Evolutionary conservation across 192 early-diverging fungal species (phyloP).

Genomic region (Backusella westeae): DNA sequence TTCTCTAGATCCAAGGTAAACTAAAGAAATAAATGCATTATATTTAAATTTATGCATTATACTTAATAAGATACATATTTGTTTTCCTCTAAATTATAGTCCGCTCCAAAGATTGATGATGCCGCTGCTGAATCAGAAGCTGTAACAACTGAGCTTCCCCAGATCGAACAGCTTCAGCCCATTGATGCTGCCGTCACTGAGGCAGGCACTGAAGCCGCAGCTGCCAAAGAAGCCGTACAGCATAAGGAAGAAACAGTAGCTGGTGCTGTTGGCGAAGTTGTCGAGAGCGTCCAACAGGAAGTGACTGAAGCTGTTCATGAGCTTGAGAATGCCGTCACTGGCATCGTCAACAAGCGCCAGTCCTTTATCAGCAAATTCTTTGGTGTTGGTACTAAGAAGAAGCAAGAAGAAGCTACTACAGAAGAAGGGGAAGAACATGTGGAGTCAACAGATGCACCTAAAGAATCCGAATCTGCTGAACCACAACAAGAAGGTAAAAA

Average conservation of each 20-base stretch:
- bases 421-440: not conserved
- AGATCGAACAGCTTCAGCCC: slow-evolving; percentile 13
- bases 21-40: not conserved
- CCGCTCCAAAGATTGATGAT: slow-evolving; percentile 7
- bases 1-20: slow-evolving; percentile 17
- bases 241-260: not conserved
- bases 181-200: slow-evolving; percentile 8
- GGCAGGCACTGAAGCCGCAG: not conserved
- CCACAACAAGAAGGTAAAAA: not conserved
- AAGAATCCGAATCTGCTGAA: not conserved
- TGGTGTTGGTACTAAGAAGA: slow-evolving; percentile 4
- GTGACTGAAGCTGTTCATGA: slow-evolving; percentile 19
- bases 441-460: not conserved
- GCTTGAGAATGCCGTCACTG: slow-evolving; percentile 4
- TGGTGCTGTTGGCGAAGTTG: not conserved
- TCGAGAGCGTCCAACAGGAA: slow-evolving; percentile 7
- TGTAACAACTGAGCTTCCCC: slow-evolving; percentile 9
- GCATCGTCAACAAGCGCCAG: slow-evolving; percentile 9
- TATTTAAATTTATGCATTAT: too few relatives aligned
- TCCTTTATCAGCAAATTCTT: slow-evolving; percentile 22
- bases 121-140: not conserved
- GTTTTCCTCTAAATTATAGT: not conserved
- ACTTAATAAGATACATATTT: not conserved
- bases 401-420: not conserved
- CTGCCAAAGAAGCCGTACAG: not conserved